Percentiles rank a stretch among this genome's conserved stretches.
phyloP scores from a whole-genome alignment of 2,329 filamentous ascomycete species.

The Aspergillus brasiliensis region DNA sequence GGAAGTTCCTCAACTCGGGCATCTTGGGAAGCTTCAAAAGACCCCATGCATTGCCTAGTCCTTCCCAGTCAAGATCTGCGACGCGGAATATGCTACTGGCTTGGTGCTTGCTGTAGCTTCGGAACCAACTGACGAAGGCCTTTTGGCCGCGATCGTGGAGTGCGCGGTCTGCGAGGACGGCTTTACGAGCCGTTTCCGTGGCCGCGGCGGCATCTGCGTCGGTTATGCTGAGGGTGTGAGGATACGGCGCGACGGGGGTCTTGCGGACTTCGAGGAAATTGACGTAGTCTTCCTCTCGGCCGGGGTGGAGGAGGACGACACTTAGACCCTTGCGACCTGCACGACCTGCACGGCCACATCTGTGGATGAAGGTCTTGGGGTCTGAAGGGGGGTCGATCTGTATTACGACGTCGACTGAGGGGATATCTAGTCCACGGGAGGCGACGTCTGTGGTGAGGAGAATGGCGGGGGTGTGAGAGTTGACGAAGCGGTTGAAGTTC shows the following conservation, averaged over 20 bases:
- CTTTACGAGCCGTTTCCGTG: constrained; percentile 63
- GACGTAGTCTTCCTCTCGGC: constrained; percentile 86
- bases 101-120: constrained; percentile 87
- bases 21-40: constrained; percentile 86
- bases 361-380: constrained; percentile 77
- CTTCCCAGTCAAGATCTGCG: constrained; percentile 79
- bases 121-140: constrained; percentile 91
- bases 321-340: constrained; percentile 74
- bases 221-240: constrained; percentile 60
- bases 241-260: constrained; percentile 73
- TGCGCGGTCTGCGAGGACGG: constrained; percentile 60
- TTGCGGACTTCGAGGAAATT: constrained; percentile 83
- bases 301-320: constrained; percentile 81
- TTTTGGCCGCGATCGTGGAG: constrained; percentile 86
- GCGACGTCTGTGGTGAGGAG: constrained; percentile 92
- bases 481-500: constrained; percentile 81
- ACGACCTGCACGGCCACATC: constrained; percentile 65
- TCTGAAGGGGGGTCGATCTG: constrained; percentile 85
- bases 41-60: constrained; percentile 81
- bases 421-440: constrained; percentile 86
- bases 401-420: constrained; percentile 85
- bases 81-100: constrained; percentile 88
- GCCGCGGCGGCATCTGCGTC: constrained; percentile 62
- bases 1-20: constrained; percentile 80
- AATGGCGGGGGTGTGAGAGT: constrained; percentile 72